Evolutionary conservation across 345 rosid species (phyloP).

Genomic region (Psidium guajava): DNA sequence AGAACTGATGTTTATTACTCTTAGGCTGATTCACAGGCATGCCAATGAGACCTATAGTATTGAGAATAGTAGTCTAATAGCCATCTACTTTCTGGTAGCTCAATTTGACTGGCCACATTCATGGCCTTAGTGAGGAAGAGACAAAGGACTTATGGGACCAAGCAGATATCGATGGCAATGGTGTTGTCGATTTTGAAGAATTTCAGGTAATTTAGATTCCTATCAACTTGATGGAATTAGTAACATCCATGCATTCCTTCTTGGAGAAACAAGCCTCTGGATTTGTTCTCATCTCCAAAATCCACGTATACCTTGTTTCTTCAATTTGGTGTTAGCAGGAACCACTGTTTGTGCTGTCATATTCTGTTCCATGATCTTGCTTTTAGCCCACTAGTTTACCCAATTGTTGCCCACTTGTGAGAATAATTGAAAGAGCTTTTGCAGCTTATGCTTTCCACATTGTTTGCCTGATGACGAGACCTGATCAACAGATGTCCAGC

Average conservation of each 20-base stretch:
- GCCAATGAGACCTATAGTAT: neutral
- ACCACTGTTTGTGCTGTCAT: neutral
- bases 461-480: neutral
- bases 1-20: neutral
- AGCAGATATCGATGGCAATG: slow-evolving; percentile 75
- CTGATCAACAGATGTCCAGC: neutral
- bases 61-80: neutral
- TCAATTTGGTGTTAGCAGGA: neutral
- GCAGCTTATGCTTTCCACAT: neutral
- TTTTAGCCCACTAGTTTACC: neutral
- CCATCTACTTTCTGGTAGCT: slow-evolving; percentile 24
- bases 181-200: slow-evolving; percentile 60
- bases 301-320: neutral
- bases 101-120: slow-evolving; percentile 52
- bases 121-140: slow-evolving; percentile 73
- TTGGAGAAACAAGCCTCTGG: neutral
- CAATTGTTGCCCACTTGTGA: neutral
- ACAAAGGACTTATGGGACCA: slow-evolving; percentile 67
- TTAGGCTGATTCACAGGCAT: neutral
- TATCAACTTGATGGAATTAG: neutral
- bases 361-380: neutral
- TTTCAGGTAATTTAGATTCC: slow-evolving; percentile 49
- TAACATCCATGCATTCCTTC: neutral
- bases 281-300: neutral
- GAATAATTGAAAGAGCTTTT: neutral